Conservation (phyloP, 495 filamentous ascomycete genomes). For the Daldinia grandis region DNA sequence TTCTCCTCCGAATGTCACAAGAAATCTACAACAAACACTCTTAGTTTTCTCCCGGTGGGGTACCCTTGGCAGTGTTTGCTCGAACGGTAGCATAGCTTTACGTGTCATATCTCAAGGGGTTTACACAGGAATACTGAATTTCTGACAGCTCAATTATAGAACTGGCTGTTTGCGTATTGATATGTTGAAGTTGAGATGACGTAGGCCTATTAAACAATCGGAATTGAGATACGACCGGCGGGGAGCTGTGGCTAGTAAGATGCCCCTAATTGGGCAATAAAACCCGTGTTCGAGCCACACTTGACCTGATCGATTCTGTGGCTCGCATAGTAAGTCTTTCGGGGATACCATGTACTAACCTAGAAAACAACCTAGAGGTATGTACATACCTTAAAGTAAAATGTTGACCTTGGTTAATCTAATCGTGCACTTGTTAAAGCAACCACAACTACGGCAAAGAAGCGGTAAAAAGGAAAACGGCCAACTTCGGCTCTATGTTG, state of each 20-base stretch:
- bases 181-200: not conserved
- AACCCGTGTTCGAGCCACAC: not conserved
- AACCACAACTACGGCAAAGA: constrained; percentile 22
- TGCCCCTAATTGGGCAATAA: not conserved
- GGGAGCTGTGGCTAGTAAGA: constrained; percentile 1
- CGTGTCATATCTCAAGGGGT: too few species aligned
- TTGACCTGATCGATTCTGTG: not conserved
- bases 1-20: too few species aligned
- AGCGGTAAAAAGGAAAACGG: constrained; percentile 15
- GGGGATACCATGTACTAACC: too few species aligned
- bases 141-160: not conserved
- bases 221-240: not conserved
- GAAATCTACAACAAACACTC: too few species aligned
- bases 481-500: not conserved
- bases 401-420: constrained; percentile 15
- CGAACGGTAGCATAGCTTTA: too few species aligned
- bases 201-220: not conserved
- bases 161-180: too few species aligned
- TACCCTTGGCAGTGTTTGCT: too few species aligned
- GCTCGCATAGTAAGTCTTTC: not conserved
- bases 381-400: too few species aligned
- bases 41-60: too few species aligned
- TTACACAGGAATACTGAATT: too few species aligned
- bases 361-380: too few species aligned
- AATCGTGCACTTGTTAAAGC: constrained; percentile 7